Evolutionary conservation across 495 filamentous ascomycete species (phyloP), one percentile per base, ranked within the genome.

Genomic region (Pseudotulostoma volvatum): DNA sequence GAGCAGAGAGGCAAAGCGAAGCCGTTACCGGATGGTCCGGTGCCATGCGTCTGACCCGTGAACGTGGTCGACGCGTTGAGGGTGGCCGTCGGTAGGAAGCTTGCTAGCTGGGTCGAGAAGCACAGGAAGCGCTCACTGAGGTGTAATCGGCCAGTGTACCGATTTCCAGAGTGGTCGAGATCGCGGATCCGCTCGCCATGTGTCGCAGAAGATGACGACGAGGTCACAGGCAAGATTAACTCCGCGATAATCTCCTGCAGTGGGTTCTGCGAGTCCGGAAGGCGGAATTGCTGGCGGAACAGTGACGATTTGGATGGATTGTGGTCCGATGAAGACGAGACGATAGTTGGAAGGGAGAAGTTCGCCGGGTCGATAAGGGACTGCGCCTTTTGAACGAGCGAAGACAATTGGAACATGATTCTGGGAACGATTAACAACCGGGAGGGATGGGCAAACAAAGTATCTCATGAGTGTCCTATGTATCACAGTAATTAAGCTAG

Each of bases 231-330:
- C 18, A 96, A 77, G 39, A 86, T 84, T 18, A 97, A 71, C 59
- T 97, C 88, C 47, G 92, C 86, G 38, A 82, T 84, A 60, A 97
- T 93, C 60, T 97, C 90, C 55, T 92, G 84, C 21, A 93, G 67
- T 9, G 90, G 92, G 34, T 74, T 83, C 53, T 97, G 88, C 7
- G 81, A 77, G 48, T 86, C 81, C 5, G 90, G 90, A 3, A 97
- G 77, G 42, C 88, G 83, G 62, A 96, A 97, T 56, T 97, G 92
- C 54, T 81, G 76, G 63, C 90, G 85, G 65, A 96, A 97, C 36
- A 95, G 72, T 36, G 76, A 79, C 21, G 87, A 74, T 64, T 95
- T 97, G 49, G 87, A 87, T 28, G 88, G 84, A 47, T 80, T 76
- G 40, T 68, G 67, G 59, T 85, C 80, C 42, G 77, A 67, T 41